Evolutionary conservation across 805 yeast genomes (phyloP), one percentile per base, ranked within the genome.

Genomic region (Starmera dryadoides): DNA sequence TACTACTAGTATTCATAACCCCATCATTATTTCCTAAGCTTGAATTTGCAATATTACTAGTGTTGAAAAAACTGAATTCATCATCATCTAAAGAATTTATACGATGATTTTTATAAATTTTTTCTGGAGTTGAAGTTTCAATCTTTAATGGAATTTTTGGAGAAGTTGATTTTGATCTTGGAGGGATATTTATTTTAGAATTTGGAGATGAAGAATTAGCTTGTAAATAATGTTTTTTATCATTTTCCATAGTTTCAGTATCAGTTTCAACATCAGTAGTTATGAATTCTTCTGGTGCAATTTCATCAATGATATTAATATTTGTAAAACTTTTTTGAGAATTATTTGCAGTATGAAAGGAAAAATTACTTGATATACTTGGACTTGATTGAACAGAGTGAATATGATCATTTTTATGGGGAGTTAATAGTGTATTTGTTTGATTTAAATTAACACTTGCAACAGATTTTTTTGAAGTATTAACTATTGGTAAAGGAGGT

Each of bases 41-140:
- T 10, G 44, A 34, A 25, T 39, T 34, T 4, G 37, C 38, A 5
- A 42, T 50, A 9, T 31, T 30, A 32, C 53, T 48, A 2, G 56
- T 47, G 37, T 50, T 55, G 41, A 46, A 21, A 33, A 50, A 48
- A 38, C 57, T 52, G 42, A 55, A 55, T 12, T 34, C 34, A n/a
- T 49, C 51, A n/a, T 14, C n/a, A 11, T 39, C 31, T n/a, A 10
- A 14, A 15, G 11, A 15, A 8, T 35, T 9, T n/a, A n/a, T n/a
- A n/a, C n/a, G n/a, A n/a, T n/a, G n/a, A n/a, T n/a, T n/a, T n/a
- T n/a, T n/a, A n/a, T n/a, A n/a, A n/a, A n/a, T n/a, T 9, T 33
- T 40, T 26, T 28, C 35, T 17, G 50, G 49, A 2, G 49, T 47
- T 11, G 47, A 41, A 10, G 47, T 46, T 21, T 44, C 42, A 4